phyloP scores from a whole-genome alignment of 306 rosid species.

The Cyclanthera cordifolia region DNA sequence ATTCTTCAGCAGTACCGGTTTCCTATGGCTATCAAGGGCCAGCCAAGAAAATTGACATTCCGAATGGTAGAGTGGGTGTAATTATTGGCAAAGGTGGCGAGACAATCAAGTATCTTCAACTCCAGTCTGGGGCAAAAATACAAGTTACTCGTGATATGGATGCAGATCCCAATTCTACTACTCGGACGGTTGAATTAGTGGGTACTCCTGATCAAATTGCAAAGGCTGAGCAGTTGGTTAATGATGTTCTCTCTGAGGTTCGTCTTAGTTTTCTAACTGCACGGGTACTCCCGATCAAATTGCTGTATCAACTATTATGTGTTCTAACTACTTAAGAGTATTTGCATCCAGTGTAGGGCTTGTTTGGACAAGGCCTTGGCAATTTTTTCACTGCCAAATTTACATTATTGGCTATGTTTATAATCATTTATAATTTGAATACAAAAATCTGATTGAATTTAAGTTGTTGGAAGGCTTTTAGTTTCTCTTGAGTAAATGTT shows the following conservation, averaged over 20 bases:
- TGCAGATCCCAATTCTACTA: slow-evolving; percentile 52
- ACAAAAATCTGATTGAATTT: neutral
- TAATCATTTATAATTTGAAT: too few relatives aligned
- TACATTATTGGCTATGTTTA: too few relatives aligned
- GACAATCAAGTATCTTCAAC: slow-evolving; percentile 87
- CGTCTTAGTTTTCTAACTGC: neutral
- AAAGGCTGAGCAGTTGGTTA: slow-evolving; percentile 75
- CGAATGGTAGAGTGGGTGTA: slow-evolving; percentile 93
- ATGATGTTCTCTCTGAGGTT: slow-evolving; percentile 88
- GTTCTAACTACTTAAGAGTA: neutral
- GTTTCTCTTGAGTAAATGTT: neutral
- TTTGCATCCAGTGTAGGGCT: neutral
- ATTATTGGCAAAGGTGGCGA: slow-evolving; percentile 95
- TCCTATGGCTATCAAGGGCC: slow-evolving; percentile 55
- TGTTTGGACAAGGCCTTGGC: too few relatives aligned
- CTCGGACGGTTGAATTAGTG: slow-evolving; percentile 70
- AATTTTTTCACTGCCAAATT: too few relatives aligned
- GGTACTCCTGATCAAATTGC: slow-evolving; percentile 77
- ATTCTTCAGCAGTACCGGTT: slow-evolving; percentile 38
- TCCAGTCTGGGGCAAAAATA: slow-evolving; percentile 91
- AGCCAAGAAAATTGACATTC: slow-evolving; percentile 72
- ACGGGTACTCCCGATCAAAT: neutral
- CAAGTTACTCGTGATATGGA: slow-evolving; percentile 92
- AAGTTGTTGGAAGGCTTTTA: neutral
- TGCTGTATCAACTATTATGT: too few relatives aligned